Evolutionary conservation across 1,284 basidiomycete species (phyloP), one percentile per base, ranked within the genome.

Genomic region (Blastosporella zonata): DNA sequence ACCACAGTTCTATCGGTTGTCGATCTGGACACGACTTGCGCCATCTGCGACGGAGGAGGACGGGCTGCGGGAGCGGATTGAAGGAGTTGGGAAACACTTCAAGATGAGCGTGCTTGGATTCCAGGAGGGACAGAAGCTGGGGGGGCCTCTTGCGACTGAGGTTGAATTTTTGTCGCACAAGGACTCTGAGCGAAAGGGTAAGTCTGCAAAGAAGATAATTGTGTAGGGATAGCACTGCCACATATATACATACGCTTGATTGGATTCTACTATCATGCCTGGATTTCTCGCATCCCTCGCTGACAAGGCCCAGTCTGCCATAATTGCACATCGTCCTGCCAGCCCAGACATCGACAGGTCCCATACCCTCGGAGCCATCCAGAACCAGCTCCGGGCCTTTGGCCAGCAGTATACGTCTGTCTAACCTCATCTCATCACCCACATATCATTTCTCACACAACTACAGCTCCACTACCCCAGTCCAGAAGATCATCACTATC

Each of bases 101-200:
- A 99, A 99, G 77, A 85, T 77, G 49, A 82, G 73, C 50, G 93
- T 97, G 31, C 77, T 98, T 39, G 93, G 93, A 5, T 95, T 87
- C 66, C 54, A 73, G 2, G 84, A 93, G 55, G 67, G 75, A 25
- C 81, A 86, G 65, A 89, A 85, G 70, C 73, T 96, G 48, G 81
- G 79, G 41, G 91, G 90, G 17, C 86, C 86, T 46, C 77, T 90
- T 66, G 90, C 88, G 61, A 95, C 92, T 20, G 94, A 97, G 70
- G 91, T 97, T 35, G 92, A 94, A 71, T 97, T 96, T 67, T 71
- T 91, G 68, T 92, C 88, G 59, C 94, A 97, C 76, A 91, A 93
- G 68, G 93, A 96, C 69, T 90, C 87, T 58, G 93, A 97, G 78
- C 93, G 89, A 80, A 97, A 97, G 79, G 87, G 86, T 57, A 93